Percentiles rank a stretch among this genome's conserved stretches.
Conservation (phyloP, 257 asterid species). For the Solanum pinnatisectum region DNA sequence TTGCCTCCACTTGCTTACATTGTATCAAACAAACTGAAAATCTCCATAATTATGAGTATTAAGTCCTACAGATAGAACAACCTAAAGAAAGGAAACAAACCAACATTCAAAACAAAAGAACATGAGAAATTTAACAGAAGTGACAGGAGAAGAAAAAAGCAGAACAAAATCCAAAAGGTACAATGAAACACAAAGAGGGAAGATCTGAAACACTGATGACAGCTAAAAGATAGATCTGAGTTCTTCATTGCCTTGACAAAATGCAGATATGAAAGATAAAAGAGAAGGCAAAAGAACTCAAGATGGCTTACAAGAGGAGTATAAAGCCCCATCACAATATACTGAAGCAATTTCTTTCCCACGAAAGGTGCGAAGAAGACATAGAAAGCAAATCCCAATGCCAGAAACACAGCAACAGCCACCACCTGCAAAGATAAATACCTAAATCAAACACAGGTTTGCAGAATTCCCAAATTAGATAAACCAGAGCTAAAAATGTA, state of each 20-base stretch:
- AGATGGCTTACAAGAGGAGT: slow-evolving; percentile 87
- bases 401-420: slow-evolving; percentile 97
- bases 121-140: not conserved
- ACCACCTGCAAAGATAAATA: slow-evolving; percentile 61
- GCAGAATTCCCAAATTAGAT: not conserved
- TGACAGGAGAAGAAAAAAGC: not conserved
- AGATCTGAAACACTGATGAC: slow-evolving; percentile 13
- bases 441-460: slow-evolving; percentile 1
- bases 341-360: slow-evolving; percentile 76
- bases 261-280: not conserved
- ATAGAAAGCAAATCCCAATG: slow-evolving; percentile 97
- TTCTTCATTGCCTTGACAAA: slow-evolving; percentile 6
- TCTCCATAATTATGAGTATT: not conserved
- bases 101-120: not conserved
- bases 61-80: not conserved
- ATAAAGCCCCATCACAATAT: slow-evolving; percentile 77
- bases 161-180: slow-evolving; percentile 1
- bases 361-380: slow-evolving; percentile 99
- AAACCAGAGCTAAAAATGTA: not conserved
- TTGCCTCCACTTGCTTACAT: not conserved
- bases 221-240: slow-evolving; percentile 44
- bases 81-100: not conserved
- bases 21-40: not conserved
- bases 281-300: not conserved
- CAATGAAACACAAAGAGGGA: slow-evolving; percentile 1